Conservation (phyloP, 1,284 basidiomycete species). For the Marasmius oreades region DNA sequence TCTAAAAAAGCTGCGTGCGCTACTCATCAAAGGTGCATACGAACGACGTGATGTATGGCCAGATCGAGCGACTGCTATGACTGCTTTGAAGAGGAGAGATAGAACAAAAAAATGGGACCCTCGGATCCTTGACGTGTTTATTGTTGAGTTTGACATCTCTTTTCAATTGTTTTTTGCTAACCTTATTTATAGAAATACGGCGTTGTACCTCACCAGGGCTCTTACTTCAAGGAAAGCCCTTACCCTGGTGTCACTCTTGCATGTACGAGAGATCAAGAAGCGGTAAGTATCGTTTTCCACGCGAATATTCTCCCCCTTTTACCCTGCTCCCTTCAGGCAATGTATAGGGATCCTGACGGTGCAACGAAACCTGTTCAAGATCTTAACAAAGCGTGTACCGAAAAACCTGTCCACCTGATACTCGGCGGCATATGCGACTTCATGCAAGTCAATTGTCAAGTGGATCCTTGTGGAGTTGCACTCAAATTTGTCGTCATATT, state of each 20-base stretch:
- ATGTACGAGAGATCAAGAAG: constrained; percentile 41
- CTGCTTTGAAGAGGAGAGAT: constrained; percentile 28
- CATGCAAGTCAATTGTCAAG: constrained; percentile 40
- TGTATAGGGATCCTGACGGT: constrained; percentile 48
- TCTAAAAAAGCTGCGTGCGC: constrained; percentile 33
- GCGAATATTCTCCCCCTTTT: constrained; percentile 19
- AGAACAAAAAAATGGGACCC: constrained; percentile 44
- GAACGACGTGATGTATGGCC: constrained; percentile 48
- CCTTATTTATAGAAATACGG: constrained; percentile 36
- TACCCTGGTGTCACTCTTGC: constrained; percentile 42
- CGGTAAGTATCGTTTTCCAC: constrained; percentile 38
- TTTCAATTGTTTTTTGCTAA: neutral
- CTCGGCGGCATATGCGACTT: constrained; percentile 48
- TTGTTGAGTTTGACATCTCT: constrained; percentile 32
- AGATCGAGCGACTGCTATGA: constrained; percentile 35
- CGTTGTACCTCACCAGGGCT: constrained; percentile 34
- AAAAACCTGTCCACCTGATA: constrained; percentile 45
- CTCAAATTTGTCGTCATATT: constrained; percentile 1
- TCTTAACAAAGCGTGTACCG: constrained; percentile 36
- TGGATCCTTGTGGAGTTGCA: constrained; percentile 4
- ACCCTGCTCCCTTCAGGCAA: constrained; percentile 15
- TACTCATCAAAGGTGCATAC: constrained; percentile 40
- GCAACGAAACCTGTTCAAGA: constrained; percentile 44
- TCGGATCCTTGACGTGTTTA: constrained; percentile 41
- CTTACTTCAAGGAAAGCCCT: constrained; percentile 24